Evolutionary conservation across 345 rosid genomes (phyloP).

Genomic region (Eucalyptus sp.): DNA sequence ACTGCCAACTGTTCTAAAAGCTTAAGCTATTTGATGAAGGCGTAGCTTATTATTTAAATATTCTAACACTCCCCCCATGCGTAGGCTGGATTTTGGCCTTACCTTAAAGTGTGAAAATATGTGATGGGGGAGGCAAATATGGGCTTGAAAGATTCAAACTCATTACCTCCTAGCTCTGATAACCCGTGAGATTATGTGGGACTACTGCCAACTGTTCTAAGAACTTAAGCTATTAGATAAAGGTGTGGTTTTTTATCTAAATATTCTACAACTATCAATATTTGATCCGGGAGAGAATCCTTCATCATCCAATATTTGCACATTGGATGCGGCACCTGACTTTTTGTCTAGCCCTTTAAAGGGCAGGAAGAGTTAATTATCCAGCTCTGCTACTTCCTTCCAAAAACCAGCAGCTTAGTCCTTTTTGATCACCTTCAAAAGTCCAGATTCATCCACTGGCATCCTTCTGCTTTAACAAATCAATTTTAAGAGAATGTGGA

Average conservation of each 20-base stretch:
- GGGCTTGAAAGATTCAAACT: too few species aligned
- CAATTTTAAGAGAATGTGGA: background rate
- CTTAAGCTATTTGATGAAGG: background rate
- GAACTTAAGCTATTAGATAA: too few species aligned
- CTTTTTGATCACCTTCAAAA: background rate
- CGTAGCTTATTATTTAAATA: background rate
- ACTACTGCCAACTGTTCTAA: too few species aligned
- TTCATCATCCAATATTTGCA: background rate
- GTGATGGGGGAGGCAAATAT: too few species aligned
- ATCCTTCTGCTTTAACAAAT: background rate
- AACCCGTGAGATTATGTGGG: background rate
- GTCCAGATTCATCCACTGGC: background rate
- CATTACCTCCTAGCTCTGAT: too few species aligned
- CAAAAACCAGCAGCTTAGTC: background rate
- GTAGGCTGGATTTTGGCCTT: too few species aligned
- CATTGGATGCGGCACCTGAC: background rate
- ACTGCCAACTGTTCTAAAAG: too few species aligned
- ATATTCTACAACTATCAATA: background rate
- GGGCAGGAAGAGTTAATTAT: background rate
- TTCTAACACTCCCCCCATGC: background rate
- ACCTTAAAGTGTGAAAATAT: too few species aligned
- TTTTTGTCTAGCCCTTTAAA: background rate
- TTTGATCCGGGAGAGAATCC: background rate
- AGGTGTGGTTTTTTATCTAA: too few species aligned
- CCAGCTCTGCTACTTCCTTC: background rate